Percentiles rank a stretch among this genome's conserved stretches.
Evolutionary conservation across 176 grass and related monocot genomes (phyloP).

Genomic region (Saccharum spontaneum): DNA sequence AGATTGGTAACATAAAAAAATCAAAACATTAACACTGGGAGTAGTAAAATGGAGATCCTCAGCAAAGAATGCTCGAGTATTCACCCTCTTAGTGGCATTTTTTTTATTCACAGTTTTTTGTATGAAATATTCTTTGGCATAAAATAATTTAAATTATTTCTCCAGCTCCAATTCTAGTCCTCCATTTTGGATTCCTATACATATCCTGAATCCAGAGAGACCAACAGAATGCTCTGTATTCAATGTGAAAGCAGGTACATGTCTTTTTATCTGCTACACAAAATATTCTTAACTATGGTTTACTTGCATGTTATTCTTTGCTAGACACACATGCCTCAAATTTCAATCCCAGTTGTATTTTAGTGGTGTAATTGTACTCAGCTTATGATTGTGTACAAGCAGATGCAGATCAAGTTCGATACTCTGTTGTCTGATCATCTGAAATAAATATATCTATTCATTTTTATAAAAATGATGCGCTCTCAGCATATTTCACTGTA

Average conservation of each 20-base stretch:
- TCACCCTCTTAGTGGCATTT: neutral
- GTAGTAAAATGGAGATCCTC: neutral
- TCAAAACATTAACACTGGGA: neutral
- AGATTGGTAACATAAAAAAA: neutral
- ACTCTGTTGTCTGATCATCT: neutral
- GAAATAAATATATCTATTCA: neutral
- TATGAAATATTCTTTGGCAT: neutral
- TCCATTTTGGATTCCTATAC: slow-evolving; percentile 99
- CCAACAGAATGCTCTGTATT: slow-evolving; percentile 95
- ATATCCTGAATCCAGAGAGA: slow-evolving; percentile 95
- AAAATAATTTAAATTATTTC: slow-evolving; percentile 31
- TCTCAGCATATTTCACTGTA: slow-evolving; percentile 25
- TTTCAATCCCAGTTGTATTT: slow-evolving; percentile 8
- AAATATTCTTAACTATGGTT: slow-evolving; percentile 27
- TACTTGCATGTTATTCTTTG: slow-evolving; percentile 19
- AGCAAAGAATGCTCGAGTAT: neutral
- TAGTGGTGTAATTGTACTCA: neutral
- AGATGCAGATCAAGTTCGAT: neutral
- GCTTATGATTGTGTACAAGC: neutral
- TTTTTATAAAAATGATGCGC: neutral
- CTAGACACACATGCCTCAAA: neutral
- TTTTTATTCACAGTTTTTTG: neutral
- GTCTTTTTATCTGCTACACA: slow-evolving; percentile 17
- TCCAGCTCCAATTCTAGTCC: slow-evolving; percentile 88
- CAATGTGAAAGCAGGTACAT: slow-evolving; percentile 92